These are phyloP conservation scores for Mycosphaerella sp. DNA, from an alignment of 2,329 filamentous ascomycete species.

Conservation along the genomic window DNA sequence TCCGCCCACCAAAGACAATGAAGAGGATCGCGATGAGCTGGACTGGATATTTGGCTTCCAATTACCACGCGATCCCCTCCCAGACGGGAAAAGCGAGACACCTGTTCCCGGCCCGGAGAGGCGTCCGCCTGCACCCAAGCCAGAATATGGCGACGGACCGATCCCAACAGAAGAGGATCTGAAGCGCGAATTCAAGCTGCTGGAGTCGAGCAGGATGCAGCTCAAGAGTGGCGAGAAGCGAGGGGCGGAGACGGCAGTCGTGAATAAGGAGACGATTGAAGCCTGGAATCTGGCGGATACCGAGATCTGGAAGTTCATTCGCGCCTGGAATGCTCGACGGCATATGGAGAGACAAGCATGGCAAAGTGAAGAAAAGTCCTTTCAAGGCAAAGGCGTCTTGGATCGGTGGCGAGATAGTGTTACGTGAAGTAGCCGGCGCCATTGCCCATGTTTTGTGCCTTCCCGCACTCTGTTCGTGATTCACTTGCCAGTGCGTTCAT, in stretches of 20 bases:
- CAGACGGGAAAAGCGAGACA: conserved; percentile 51
- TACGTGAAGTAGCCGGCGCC: conserved; percentile 5
- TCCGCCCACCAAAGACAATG: conserved; percentile 36
- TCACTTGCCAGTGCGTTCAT: neutral
- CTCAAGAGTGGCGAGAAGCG: conserved; percentile 11
- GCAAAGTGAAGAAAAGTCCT: conserved; percentile 63
- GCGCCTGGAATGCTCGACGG: conserved; percentile 59
- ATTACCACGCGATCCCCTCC: conserved; percentile 55
- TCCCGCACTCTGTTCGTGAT: neutral
- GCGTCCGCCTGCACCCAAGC: conserved; percentile 42
- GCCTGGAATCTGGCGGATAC: conserved; percentile 60
- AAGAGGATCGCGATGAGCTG: conserved; percentile 52
- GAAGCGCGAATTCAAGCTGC: conserved; percentile 49
- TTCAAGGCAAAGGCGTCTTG: conserved; percentile 49
- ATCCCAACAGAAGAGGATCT: conserved; percentile 49
- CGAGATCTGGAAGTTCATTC: conserved; percentile 69
- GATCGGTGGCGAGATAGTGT: conserved; percentile 33
- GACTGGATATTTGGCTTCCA: conserved; percentile 88
- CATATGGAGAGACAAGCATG: conserved; percentile 59
- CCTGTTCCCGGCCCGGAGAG: conserved; percentile 54
- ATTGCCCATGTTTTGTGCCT: neutral
- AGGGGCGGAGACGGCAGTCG: conserved; percentile 14
- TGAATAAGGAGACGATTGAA: conserved; percentile 42
- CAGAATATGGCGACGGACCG: conserved; percentile 46
- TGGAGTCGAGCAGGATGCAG: conserved; percentile 37